A percentile compares a stretch with the other conserved stretches of the same genome.
Conservation (phyloP, 1,284 basidiomycete species). For the Fomitopsis schrenkii region DNA sequence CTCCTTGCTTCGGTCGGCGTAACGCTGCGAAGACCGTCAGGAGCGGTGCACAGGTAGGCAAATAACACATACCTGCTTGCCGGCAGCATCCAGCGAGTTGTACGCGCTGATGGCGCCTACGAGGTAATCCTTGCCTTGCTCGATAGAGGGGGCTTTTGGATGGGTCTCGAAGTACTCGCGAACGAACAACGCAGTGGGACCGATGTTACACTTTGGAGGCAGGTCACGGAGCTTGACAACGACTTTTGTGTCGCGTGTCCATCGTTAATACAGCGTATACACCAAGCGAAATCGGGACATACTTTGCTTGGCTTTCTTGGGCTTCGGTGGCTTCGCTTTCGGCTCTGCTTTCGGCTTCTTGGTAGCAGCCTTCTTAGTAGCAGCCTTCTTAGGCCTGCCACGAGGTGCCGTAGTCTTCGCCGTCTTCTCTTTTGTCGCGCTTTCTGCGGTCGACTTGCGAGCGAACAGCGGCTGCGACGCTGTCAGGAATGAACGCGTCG, state of each 20-base stretch:
- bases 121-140: no score
- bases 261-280: neutral
- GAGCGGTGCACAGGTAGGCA: neutral
- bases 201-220: no score
- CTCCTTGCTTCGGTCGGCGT: neutral
- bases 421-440: neutral
- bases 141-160: no score
- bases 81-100: no score
- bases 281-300: neutral
- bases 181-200: no score
- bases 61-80: neutral
- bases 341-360: slow-evolving; percentile 3
- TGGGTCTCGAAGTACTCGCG: no score
- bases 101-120: no score
- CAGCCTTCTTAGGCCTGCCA: neutral
- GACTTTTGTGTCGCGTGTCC: no score
- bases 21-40: neutral
- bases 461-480: neutral
- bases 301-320: slow-evolving; percentile 3
- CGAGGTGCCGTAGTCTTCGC: slow-evolving; percentile 5
- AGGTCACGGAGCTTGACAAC: no score
- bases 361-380: neutral
- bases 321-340: neutral
- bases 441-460: neutral
- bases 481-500: slow-evolving; percentile 8